Evolutionary conservation across 495 filamentous ascomycete genomes (phyloP).

Genomic region (Gamarada debralockiae): DNA sequence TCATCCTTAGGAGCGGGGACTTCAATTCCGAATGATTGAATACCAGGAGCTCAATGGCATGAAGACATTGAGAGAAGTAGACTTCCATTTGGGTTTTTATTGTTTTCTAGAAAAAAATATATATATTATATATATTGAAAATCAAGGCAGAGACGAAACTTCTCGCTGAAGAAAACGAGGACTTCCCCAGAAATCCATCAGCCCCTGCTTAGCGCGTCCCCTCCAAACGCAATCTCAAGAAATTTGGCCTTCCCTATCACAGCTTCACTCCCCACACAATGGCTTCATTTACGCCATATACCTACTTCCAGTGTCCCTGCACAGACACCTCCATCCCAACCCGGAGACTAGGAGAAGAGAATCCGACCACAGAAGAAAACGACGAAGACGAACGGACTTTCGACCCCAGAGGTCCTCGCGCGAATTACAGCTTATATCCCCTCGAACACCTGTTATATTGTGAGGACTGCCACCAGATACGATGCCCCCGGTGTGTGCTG

Average conservation of each 20-base stretch:
- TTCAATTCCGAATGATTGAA: too few relatives aligned
- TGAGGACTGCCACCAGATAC: slow-evolving; percentile 93
- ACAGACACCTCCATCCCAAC: slow-evolving; percentile 52
- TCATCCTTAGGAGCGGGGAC: too few relatives aligned
- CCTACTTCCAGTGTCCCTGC: slow-evolving; percentile 90
- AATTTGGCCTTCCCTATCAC: background rate
- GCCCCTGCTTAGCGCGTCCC: slow-evolving; percentile 19
- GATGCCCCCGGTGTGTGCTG: slow-evolving; percentile 83
- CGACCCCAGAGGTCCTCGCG: slow-evolving; percentile 75
- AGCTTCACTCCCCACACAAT: slow-evolving; percentile 35
- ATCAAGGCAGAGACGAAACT: too few relatives aligned
- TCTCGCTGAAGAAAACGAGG: too few relatives aligned
- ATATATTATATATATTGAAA: too few relatives aligned
- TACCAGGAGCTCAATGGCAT: too few relatives aligned
- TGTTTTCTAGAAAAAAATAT: too few relatives aligned
- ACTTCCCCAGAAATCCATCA: too few relatives aligned
- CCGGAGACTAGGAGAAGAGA: slow-evolving; percentile 33
- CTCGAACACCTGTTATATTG: slow-evolving; percentile 94
- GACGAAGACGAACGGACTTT: slow-evolving; percentile 78
- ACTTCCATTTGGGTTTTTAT: too few relatives aligned
- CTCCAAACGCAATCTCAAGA: slow-evolving; percentile 2
- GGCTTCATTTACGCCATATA: slow-evolving; percentile 80
- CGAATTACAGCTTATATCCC: slow-evolving; percentile 87
- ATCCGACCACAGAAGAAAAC: slow-evolving; percentile 39
- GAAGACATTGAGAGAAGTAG: too few relatives aligned